These are phyloP conservation scores for Glycine latifolia DNA, from an alignment of 306 rosid genomes.

Conservation along the genomic window DNA sequence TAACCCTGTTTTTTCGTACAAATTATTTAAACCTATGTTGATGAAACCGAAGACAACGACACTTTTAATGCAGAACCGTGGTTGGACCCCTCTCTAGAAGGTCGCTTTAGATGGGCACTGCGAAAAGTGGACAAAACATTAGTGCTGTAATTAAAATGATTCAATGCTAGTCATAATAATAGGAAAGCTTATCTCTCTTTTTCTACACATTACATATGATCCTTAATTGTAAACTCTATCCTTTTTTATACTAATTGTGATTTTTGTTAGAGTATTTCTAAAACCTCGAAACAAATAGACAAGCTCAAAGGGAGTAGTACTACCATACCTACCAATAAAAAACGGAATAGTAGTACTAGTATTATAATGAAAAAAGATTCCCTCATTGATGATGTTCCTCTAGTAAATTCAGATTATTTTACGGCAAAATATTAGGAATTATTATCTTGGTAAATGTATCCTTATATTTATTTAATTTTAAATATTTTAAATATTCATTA, in stretches of 20 bases:
- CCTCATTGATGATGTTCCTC: neutral
- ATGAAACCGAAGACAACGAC: conserved; percentile 4
- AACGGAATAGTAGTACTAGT: too few species aligned
- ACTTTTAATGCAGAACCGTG: neutral
- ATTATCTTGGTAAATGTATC: too few species aligned
- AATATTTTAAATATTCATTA: too few species aligned
- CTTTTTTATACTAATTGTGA: neutral
- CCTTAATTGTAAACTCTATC: conserved; percentile 11
- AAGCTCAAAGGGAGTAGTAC: neutral
- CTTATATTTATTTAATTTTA: too few species aligned
- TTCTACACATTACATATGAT: neutral
- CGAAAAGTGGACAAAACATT: conserved; percentile 47
- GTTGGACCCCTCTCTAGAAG: neutral
- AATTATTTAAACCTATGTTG: neutral
- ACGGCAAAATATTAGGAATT: too few species aligned
- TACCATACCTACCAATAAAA: too few species aligned
- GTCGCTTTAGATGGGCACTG: conserved; percentile 47
- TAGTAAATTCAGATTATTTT: neutral
- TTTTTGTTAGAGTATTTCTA: neutral
- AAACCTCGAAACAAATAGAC: conserved; percentile 16
- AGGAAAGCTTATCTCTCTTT: conserved; percentile 37
- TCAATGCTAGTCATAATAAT: conserved; percentile 19
- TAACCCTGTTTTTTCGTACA: neutral
- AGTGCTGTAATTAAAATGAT: neutral
- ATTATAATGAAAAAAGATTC: conserved; percentile 16